These are phyloP conservation scores for Pseudogymnoascus verrucosus DNA, from an alignment of 2,329 filamentous ascomycete genomes.

Conservation along the genomic window DNA sequence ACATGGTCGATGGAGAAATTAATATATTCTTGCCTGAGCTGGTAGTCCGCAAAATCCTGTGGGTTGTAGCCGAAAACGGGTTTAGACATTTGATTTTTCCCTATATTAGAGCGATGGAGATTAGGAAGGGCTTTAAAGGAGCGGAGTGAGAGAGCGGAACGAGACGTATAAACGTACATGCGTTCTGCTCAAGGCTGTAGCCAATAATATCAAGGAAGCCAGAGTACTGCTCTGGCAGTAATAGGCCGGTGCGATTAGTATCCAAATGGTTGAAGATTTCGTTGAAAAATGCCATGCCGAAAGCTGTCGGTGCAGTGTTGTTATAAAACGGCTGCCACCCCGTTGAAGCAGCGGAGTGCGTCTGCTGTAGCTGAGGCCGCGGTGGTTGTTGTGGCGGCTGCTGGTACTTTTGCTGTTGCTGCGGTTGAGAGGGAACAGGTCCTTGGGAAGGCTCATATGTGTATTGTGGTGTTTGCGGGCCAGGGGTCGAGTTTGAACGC, in stretches of 20 bases:
- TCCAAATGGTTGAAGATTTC: slow-evolving; percentile 21
- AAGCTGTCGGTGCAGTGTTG: slow-evolving; percentile 14
- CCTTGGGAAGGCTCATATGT: not conserved
- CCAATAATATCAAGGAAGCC: slow-evolving; percentile 20
- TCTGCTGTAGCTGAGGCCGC: not conserved
- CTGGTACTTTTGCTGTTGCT: not conserved
- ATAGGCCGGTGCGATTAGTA: slow-evolving; percentile 17
- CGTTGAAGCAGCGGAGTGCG: not conserved
- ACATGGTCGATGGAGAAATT: slow-evolving; percentile 13
- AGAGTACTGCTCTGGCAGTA: slow-evolving; percentile 20
- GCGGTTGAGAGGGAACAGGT: not conserved
- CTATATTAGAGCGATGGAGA: not conserved
- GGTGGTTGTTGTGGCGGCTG: not conserved
- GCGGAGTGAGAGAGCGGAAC: not conserved
- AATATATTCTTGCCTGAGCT: slow-evolving; percentile 12
- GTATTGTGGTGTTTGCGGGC: not conserved
- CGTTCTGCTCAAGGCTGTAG: slow-evolving; percentile 15
- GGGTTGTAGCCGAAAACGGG: slow-evolving; percentile 7
- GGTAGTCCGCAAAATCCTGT: slow-evolving; percentile 13
- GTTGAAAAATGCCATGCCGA: slow-evolving; percentile 14
- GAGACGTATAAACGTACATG: slow-evolving; percentile 16
- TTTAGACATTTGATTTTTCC: not conserved
- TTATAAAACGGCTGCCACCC: slow-evolving; percentile 27
- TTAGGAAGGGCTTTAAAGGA: not conserved
- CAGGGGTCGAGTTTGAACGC: not conserved